Evolutionary conservation across 495 filamentous ascomycete species (phyloP).

Genomic region (Trichoderma virens): DNA sequence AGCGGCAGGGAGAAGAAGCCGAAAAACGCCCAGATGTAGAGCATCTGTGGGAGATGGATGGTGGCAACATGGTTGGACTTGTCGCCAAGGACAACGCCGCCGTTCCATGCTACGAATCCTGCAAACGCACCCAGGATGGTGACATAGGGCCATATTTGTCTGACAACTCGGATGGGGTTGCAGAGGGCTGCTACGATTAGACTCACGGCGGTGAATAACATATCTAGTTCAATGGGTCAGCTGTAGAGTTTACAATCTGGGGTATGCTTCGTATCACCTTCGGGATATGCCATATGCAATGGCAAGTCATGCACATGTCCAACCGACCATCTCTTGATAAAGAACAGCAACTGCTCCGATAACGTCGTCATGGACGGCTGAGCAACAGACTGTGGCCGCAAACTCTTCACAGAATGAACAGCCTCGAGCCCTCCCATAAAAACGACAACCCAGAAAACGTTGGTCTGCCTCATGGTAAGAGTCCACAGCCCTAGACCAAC

Average conservation of each 20-base stretch:
- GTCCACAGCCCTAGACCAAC: conserved; percentile 53
- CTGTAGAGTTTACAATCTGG: background rate
- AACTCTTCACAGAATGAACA: conserved; percentile 38
- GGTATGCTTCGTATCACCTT: conserved; percentile 36
- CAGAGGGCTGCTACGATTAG: conserved; percentile 47
- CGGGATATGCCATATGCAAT: conserved; percentile 44
- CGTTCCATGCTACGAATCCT: conserved; percentile 76
- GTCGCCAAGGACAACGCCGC: conserved; percentile 87
- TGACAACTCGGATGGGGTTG: conserved; percentile 41
- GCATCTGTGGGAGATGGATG: conserved; percentile 83
- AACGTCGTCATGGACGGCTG: conserved; percentile 18
- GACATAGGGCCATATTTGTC: conserved; percentile 58
- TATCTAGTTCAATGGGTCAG: conserved; percentile 22
- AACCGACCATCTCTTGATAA: conserved; percentile 30
- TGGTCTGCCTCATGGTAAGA: conserved; percentile 81
- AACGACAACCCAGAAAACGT: conserved; percentile 88
- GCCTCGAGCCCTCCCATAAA: conserved; percentile 74
- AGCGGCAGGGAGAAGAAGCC: conserved; percentile 84
- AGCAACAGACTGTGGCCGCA: conserved; percentile 25
- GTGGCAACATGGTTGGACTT: conserved; percentile 89
- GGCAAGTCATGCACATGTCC: conserved; percentile 60
- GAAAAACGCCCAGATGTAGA: conserved; percentile 89
- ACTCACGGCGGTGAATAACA: conserved; percentile 48
- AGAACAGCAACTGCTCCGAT: conserved; percentile 22
- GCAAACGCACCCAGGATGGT: conserved; percentile 60